Conservation (phyloP, 2,329 filamentous ascomycete species). For the Ascochyta fabae region DNA sequence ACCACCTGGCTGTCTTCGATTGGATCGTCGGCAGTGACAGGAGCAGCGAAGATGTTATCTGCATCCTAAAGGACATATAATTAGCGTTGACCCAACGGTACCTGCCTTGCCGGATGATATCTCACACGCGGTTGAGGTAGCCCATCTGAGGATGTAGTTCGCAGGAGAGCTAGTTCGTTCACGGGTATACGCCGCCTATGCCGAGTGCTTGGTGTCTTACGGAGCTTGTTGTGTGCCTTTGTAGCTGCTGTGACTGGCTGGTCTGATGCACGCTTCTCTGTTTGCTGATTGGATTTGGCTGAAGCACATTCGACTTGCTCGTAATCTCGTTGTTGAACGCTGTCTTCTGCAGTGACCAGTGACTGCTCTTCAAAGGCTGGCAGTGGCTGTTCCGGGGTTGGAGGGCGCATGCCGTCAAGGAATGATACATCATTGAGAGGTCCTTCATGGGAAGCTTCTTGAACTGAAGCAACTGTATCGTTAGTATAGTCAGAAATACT, state of each 20-base stretch:
- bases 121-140: constrained; percentile 37
- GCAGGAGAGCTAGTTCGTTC: constrained; percentile 36
- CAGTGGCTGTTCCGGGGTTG: neutral
- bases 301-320: neutral
- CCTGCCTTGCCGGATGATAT: neutral
- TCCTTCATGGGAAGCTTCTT: neutral
- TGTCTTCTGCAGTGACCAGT: too few relatives aligned
- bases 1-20: constrained; percentile 35
- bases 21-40: constrained; percentile 28
- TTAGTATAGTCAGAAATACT: neutral
- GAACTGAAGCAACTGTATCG: neutral
- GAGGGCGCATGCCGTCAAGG: neutral
- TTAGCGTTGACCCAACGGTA: neutral
- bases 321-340: neutral
- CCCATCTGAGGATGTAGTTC: constrained; percentile 37
- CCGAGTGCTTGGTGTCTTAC: constrained; percentile 15
- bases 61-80: constrained; percentile 21
- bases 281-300: neutral
- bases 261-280: neutral
- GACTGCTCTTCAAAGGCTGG: neutral
- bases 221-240: neutral
- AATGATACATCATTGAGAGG: neutral
- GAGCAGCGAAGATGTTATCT: constrained; percentile 2
- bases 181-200: constrained; percentile 31
- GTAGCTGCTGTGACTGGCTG: neutral